phyloP scores from a whole-genome alignment of 2,329 filamentous ascomycete genomes.

The Helotiales sp. region DNA sequence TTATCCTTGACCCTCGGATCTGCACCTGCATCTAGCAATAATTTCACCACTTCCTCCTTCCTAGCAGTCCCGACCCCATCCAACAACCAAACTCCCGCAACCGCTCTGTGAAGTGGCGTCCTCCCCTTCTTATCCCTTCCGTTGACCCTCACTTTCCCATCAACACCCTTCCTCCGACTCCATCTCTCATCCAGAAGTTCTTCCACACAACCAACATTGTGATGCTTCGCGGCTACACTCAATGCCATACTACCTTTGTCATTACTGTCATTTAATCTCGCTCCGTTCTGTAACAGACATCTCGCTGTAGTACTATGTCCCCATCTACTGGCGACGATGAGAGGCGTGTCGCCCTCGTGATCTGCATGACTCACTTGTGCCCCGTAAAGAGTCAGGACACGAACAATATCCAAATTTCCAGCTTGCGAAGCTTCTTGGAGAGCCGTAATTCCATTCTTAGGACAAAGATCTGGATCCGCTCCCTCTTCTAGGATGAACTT shows the following conservation, averaged over 20 bases:
- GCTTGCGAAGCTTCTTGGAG: conserved; percentile 15
- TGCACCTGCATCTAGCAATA: conserved; percentile 21
- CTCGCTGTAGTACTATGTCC: conserved; percentile 14
- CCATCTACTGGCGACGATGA: conserved; percentile 16
- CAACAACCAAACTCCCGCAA: conserved; percentile 18
- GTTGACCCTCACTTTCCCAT: conserved; percentile 11
- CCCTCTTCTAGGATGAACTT: conserved; percentile 19
- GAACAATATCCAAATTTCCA: conserved; percentile 19
- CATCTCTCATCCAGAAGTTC: conserved; percentile 9
- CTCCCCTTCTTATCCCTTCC: conserved; percentile 19
- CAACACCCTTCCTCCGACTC: background rate
- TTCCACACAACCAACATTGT: conserved; percentile 13
- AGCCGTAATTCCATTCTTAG: conserved; percentile 11
- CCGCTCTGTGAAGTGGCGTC: conserved; percentile 20
- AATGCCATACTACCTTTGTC: conserved; percentile 19
- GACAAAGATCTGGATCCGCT: conserved; percentile 19
- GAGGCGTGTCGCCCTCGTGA: conserved; percentile 17
- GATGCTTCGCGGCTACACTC: conserved; percentile 20
- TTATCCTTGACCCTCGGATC: conserved; percentile 16
- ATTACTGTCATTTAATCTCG: conserved; percentile 16
- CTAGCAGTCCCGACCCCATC: conserved; percentile 7
- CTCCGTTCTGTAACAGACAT: conserved; percentile 15
- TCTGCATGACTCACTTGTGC: conserved; percentile 18
- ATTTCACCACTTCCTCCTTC: conserved; percentile 19
- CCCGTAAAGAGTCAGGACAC: conserved; percentile 9